These are phyloP conservation scores for Eudorina sp. DNA, from an alignment of 139 green algal species.

Conservation along the genomic window DNA sequence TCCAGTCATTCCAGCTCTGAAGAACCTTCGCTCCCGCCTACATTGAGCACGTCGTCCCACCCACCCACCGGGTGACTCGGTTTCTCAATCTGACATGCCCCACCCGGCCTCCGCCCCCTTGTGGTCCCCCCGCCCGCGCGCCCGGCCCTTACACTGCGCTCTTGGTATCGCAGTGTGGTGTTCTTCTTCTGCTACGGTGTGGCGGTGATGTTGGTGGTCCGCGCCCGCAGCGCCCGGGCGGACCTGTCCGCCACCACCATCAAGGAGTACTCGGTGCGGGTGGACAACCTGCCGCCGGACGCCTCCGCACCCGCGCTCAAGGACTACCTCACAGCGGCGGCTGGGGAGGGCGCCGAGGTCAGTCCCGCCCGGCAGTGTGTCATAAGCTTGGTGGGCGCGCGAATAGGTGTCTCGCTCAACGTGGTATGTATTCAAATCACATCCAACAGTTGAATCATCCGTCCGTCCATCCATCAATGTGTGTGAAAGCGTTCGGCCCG, in stretches of 20 bases:
- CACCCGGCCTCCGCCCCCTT: not conserved
- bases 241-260: slow-evolving; percentile 44
- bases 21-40: too few species aligned
- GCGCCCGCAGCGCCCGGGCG: not conserved
- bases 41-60: too few species aligned
- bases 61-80: too few species aligned
- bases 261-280: slow-evolving; percentile 54
- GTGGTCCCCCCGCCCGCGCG: too few species aligned
- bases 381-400: too few species aligned
- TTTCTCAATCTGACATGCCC: not conserved
- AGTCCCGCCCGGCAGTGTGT: too few species aligned
- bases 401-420: too few species aligned
- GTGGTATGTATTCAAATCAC: too few species aligned
- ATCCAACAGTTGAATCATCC: too few species aligned
- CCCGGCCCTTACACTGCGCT: not conserved
- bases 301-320: not conserved
- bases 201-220: slow-evolving; percentile 25
- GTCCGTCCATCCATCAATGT: too few species aligned
- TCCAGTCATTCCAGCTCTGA: too few species aligned
- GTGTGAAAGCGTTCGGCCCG: too few species aligned
- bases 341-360: slow-evolving; percentile 7
- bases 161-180: not conserved
- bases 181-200: not conserved
- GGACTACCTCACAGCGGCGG: slow-evolving; percentile 38
- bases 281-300: slow-evolving; percentile 48